Conservation (phyloP, 1,284 basidiomycete species). For the Prillingera fragicola region DNA sequence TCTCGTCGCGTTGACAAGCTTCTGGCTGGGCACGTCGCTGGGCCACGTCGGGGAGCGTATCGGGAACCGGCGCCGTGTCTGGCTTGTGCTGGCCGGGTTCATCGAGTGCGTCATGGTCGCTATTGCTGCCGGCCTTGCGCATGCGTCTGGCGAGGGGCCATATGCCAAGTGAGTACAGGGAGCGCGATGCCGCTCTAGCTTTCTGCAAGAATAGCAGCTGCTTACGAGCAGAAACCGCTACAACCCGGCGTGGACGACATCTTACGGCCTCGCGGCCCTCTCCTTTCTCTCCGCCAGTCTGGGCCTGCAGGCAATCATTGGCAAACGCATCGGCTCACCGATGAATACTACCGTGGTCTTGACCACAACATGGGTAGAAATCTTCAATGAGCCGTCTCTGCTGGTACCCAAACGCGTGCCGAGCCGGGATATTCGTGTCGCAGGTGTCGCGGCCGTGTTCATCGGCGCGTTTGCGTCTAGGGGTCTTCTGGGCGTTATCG, state of each 20-base stretch:
- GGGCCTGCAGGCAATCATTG: constrained; percentile 70
- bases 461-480: constrained; percentile 69
- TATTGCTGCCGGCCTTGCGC: constrained; percentile 63
- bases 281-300: constrained; percentile 72
- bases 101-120: constrained; percentile 66
- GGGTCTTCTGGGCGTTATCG: constrained; percentile 57
- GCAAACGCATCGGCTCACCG: constrained; percentile 66
- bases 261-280: constrained; percentile 61
- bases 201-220: constrained; percentile 10
- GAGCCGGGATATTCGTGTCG: constrained; percentile 65
- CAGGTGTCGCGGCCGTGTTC: constrained; percentile 64
- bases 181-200: too few relatives aligned
- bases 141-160: constrained; percentile 53
- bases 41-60: constrained; percentile 52
- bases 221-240: constrained; percentile 48
- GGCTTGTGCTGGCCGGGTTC: constrained; percentile 66
- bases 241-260: constrained; percentile 64
- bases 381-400: constrained; percentile 70
- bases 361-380: constrained; percentile 79
- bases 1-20: constrained; percentile 65
- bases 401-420: constrained; percentile 54
- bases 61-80: constrained; percentile 64
- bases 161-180: constrained; percentile 54
- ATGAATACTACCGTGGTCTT: constrained; percentile 58
- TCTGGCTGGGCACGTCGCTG: constrained; percentile 52